Base-by-base conservation (phyloP, 768 basidiomycete genomes). In the Candolleomyces efflorescens region DNA sequence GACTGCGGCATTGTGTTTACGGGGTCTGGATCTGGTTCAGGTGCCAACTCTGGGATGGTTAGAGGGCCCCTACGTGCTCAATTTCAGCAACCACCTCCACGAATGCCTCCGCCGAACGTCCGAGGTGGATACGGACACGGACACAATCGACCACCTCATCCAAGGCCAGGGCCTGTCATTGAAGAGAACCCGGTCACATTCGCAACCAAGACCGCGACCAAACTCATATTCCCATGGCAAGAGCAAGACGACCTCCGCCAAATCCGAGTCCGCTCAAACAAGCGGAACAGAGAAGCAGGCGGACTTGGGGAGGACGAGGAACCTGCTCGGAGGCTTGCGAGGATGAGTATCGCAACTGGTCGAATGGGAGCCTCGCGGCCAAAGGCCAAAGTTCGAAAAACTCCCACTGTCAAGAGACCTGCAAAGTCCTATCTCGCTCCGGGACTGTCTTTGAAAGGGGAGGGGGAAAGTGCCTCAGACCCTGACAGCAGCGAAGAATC, bases 191-290 rank as follows among this genome's bases (percentile, higher is more conserved):
- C 49, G 5, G 49, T 50, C 27, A 26, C 27, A 7, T 26, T 50
- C 5, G 10, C 17, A 17, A 26, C 17, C 24, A 61, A 61, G 47
- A 44, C 60, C 9, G 38, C 53, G 17, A 39, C 24, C 10, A 23
- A 5, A 6, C 56, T 43, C 5, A 41, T n/a, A 4, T 54, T 56
- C 17, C 38, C 53, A 22, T 60, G 59, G 59, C 55, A 61, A 45
- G 53, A 58, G 5, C 60, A 61, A 36, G 60, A 58, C 39, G 48
- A 46, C 6, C 32, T 54, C 12, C 20, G 51, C 20, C 56, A 61
- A 27, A 54, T 23, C 51, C 55, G 41, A 32, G 43, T 38, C 46
- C 52, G 23, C 27, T 32, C 46, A 32, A 61, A 51, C 24, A 58
- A 54, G n/a, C 22, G 36, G 48, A n/a, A 22, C 46, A 17, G 49